These are phyloP conservation scores for Ceratocystiopsis sp. DNA, from an alignment of 2,329 filamentous ascomycete species.

Conservation along the genomic window DNA sequence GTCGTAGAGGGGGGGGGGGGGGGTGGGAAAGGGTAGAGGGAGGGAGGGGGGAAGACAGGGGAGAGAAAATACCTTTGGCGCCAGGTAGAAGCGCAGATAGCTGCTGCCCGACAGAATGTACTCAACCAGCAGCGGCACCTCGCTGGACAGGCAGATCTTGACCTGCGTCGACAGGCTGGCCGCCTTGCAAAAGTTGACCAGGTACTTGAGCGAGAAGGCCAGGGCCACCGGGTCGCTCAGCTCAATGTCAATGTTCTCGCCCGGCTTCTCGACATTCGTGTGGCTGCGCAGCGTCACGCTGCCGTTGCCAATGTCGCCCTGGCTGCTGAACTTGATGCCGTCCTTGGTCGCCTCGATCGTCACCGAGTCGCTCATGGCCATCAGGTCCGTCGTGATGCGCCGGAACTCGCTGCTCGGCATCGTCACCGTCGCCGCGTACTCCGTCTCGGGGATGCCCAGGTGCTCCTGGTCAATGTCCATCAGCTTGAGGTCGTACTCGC, in stretches of 20 bases:
- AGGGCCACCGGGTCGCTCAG: constrained; percentile 83
- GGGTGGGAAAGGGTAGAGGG: neutral
- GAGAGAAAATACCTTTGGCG: constrained; percentile 62
- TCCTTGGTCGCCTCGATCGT: constrained; percentile 94
- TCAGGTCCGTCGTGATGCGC: constrained; percentile 85
- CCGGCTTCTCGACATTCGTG: constrained; percentile 76
- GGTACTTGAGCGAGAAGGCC: constrained; percentile 97
- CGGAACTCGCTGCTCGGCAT: constrained; percentile 87
- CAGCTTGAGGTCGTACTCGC: constrained; percentile 98
- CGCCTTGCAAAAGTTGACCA: constrained; percentile 99
- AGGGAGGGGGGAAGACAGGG: neutral
- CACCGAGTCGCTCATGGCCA: constrained; percentile 87
- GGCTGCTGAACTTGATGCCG: constrained; percentile 85
- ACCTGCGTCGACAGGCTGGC: constrained; percentile 66
- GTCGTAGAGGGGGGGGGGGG: neutral
- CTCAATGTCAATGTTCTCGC: constrained; percentile 72
- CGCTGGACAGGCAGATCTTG: constrained; percentile 85
- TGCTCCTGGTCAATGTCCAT: constrained; percentile 99
- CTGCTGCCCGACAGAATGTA: constrained; percentile 68
- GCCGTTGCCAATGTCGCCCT: constrained; percentile 90
- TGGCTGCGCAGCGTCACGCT: constrained; percentile 82
- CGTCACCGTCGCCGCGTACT: constrained; percentile 78
- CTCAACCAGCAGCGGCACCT: constrained; percentile 91
- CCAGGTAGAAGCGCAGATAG: constrained; percentile 92
- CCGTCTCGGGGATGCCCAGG: constrained; percentile 95